phyloP scores from a whole-genome alignment of 129 eudicot species.

The Lactuca sativa region DNA sequence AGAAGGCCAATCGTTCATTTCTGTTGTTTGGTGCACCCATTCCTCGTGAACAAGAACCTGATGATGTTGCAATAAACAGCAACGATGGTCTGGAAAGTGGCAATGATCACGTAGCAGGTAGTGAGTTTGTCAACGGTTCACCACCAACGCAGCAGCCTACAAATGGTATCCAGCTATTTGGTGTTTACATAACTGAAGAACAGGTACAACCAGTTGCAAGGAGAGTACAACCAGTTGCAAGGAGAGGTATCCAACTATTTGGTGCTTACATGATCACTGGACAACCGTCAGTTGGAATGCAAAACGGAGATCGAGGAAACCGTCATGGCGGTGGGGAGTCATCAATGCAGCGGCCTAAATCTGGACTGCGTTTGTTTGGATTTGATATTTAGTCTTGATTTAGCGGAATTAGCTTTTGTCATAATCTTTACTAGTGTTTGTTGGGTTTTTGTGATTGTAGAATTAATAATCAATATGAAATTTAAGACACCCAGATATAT shows the following conservation, averaged over 20 bases:
- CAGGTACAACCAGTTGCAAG: neutral
- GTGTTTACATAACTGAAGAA: neutral
- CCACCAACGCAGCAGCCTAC: neutral
- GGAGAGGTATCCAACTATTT: conserved; percentile 2
- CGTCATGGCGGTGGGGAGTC: neutral
- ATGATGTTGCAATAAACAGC: neutral
- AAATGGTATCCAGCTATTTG: neutral
- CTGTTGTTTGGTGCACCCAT: neutral
- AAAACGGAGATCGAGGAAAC: neutral
- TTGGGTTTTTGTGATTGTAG: neutral
- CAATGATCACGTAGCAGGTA: neutral
- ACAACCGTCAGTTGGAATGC: neutral
- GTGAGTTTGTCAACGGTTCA: neutral
- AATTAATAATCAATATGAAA: neutral
- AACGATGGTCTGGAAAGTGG: neutral
- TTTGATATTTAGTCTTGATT: conserved; percentile 13
- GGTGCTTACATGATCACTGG: neutral
- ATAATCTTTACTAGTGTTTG: neutral
- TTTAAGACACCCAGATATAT: neutral
- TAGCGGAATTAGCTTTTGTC: neutral
- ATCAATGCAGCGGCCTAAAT: conserved; percentile 13
- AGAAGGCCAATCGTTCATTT: neutral
- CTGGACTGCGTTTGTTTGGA: conserved; percentile 17
- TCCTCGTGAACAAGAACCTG: neutral
- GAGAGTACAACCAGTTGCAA: neutral